Base-by-base conservation (phyloP, 768 basidiomycete genomes). In the Podaxis sp. region DNA sequence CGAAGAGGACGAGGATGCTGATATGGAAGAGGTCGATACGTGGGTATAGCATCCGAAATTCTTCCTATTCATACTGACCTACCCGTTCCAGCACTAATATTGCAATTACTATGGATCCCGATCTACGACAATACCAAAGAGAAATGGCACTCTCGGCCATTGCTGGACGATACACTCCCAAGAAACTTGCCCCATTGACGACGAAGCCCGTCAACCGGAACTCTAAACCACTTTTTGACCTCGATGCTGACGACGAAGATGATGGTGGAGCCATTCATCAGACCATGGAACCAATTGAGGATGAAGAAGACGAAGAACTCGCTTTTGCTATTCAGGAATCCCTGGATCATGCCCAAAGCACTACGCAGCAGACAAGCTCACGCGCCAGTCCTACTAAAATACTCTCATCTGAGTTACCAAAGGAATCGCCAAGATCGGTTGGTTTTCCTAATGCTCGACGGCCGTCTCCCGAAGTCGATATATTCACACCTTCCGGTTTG, bases 21-120 rank as follows among this genome's bases (percentile, higher is more conserved):
- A 88, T 61, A 95, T 92, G 91, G 93, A 94, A 68, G 89, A 93
- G 70, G 85, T 92, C 23, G 66, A 71, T 56, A 86, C 91, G 91
- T 90, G 74, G 60, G 86, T 72, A 48, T 54, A 18, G 38, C 42
- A 40, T 27, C 1, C 52, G 14, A 21, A 10, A 27, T 3, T 11
- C 23, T 44, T 14, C 18, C 11, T 27, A 40, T 11, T 47, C 47
- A 55, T 18, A 2, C 48, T 55, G 18, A 13, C 23, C 54, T 36
- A 59, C 40, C 64, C 10, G 11, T 28, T 5, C n/a, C 28, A 50
- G 27, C 46, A 56, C 50, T 27, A 50, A 38, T 14, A 32, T 56
- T 14, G 55, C 72, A 36, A 67, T 67, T 21, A 64, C 69, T 2
- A 71, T 75, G 23, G 90, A 92, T 69, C 73, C 81, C 3, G 89